Base-by-base conservation (phyloP, 257 asterid species). In the Jacaranda mimosifolia region DNA sequence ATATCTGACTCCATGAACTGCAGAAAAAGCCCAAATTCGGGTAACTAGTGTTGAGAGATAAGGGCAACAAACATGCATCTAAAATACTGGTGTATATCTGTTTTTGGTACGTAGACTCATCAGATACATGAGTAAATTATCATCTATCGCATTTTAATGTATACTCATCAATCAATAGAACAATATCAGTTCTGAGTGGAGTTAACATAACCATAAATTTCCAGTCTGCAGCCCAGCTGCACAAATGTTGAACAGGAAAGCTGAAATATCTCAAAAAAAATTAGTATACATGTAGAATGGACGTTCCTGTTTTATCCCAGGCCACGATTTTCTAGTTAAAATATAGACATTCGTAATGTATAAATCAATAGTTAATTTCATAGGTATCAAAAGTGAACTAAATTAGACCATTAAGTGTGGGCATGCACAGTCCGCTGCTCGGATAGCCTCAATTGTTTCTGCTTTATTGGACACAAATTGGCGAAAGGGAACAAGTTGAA, bases 1-100 rank as follows among this genome's bases (percentile, higher is more conserved):
- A 26, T 56, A 60, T 78, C 87, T 12, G 82, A 21, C 81, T 85
- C 83, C 59, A 72, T 36, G n/a, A 83, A 76, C 84, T 87, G 80
- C 74, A 59, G 42, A 67, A 66, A 26, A 79, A 53, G n/a, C 64
- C 59, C 62, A 53, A 76, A 67, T 40, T 21, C 49, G 19, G 13
- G 68, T 40, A 64, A 63, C 21, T 17, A 12, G 63, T 18, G 6
- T 21, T 38, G 55, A 63, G 39, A 63, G 52, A 48, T 19, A 32
- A 6, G 17, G 68, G 21, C 18, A 21, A 21, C 32, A 63, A 32
- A 19, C 62, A 53, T 55, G 18, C 35, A 57, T 62, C 62, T 58
- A 73, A 32, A 45, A 15, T 15, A 73, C 17, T 42, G 39, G 9
- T 68, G 9, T 21, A 66, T 32, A 12, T 48, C 7, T 4, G 12